Evolutionary conservation across 1,284 basidiomycete species (phyloP).

Genomic region (Pseudomicrostroma phylloplanum): DNA sequence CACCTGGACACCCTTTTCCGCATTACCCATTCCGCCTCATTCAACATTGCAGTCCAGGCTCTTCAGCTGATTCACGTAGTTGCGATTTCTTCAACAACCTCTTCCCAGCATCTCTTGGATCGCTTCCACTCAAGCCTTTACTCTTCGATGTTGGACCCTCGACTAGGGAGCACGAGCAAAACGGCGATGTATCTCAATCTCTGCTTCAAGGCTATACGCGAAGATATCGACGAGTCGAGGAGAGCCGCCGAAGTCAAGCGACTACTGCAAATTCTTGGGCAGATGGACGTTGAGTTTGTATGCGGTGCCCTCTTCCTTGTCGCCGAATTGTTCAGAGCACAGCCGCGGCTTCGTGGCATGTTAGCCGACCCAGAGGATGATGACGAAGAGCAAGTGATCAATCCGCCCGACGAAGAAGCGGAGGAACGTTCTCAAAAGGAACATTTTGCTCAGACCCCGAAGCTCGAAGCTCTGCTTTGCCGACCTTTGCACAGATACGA

Average conservation of each 20-base stretch:
- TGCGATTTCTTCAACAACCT: constrained; percentile 12
- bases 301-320: constrained; percentile 71
- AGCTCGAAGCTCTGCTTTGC: too few relatives aligned
- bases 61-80: constrained; percentile 88
- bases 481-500: constrained; percentile 23
- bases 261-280: constrained; percentile 73
- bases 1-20: constrained; percentile 92
- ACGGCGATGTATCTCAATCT: constrained; percentile 97
- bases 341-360: constrained; percentile 66
- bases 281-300: constrained; percentile 77
- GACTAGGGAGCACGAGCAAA: constrained; percentile 77
- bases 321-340: constrained; percentile 56
- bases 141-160: constrained; percentile 74
- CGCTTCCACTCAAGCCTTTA: constrained; percentile 90
- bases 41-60: constrained; percentile 93
- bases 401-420: constrained; percentile 49
- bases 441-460: constrained; percentile 58
- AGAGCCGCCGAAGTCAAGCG: constrained; percentile 79
- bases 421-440: constrained; percentile 62
- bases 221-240: constrained; percentile 63
- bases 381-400: constrained; percentile 56
- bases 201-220: constrained; percentile 84
- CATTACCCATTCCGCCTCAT: constrained; percentile 80
- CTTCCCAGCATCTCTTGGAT: constrained; percentile 49
- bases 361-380: constrained; percentile 56